phyloP scores from a whole-genome alignment of 306 rosid species.

The Carpinus fangiana region DNA sequence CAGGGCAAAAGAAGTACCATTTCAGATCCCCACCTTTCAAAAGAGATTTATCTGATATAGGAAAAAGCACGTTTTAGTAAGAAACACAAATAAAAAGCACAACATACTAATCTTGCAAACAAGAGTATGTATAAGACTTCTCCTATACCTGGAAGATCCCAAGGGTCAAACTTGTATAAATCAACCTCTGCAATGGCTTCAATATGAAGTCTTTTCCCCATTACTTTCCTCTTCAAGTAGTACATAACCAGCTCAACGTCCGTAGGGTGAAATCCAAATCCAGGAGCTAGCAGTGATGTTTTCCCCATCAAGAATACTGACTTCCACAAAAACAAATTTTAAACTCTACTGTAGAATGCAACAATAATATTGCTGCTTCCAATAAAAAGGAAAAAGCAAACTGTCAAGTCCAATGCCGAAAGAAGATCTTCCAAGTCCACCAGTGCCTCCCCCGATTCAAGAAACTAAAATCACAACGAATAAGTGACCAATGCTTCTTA shows the following conservation, averaged over 20 bases:
- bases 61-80: background rate
- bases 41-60: conserved; percentile 47
- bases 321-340: background rate
- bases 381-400: background rate
- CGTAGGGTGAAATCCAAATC: conserved; percentile 73
- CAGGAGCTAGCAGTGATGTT: conserved; percentile 42
- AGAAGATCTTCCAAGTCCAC: conserved; percentile 47
- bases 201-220: conserved; percentile 28
- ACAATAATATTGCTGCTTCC: background rate
- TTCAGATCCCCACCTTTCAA: conserved; percentile 54
- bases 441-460: conserved; percentile 20
- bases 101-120: background rate
- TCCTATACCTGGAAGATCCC: conserved; percentile 80
- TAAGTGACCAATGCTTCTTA: conserved; percentile 23
- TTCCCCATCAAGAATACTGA: conserved; percentile 26
- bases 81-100: conserved; percentile 7
- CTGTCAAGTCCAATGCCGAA: conserved; percentile 58
- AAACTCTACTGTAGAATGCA: background rate
- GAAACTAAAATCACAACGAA: conserved; percentile 27
- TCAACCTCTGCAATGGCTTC: conserved; percentile 58
- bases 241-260: conserved; percentile 53
- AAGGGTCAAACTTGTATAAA: conserved; percentile 63
- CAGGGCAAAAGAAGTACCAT: conserved; percentile 74
- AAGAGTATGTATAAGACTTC: background rate
- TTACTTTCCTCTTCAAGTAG: conserved; percentile 60